phyloP scores from a whole-genome alignment of 495 filamentous ascomycete species.

The Penicillium ucsense region DNA sequence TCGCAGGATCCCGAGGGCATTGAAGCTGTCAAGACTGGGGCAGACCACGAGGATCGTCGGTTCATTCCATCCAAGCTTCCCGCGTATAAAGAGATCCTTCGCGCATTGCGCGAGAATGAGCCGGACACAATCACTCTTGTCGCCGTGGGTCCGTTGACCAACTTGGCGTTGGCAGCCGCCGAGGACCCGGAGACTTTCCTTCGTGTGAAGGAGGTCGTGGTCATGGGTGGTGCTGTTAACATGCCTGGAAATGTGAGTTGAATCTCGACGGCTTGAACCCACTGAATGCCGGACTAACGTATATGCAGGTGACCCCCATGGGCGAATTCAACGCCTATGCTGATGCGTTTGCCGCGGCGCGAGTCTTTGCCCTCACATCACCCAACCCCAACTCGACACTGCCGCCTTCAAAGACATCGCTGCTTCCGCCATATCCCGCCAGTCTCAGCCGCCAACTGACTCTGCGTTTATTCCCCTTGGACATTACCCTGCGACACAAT shows the following conservation, averaged over 20 bases:
- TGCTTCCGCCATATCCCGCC: slow-evolving; percentile 56
- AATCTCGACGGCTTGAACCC: neutral
- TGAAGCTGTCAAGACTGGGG: slow-evolving; percentile 23
- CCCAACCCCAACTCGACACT: slow-evolving; percentile 59
- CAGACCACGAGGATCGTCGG: slow-evolving; percentile 26
- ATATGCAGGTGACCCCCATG: slow-evolving; percentile 49
- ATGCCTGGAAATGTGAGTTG: slow-evolving; percentile 61
- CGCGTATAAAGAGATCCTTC: slow-evolving; percentile 78
- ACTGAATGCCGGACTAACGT: neutral
- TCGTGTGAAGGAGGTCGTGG: slow-evolving; percentile 76
- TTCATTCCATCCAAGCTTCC: slow-evolving; percentile 65
- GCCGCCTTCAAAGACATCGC: slow-evolving; percentile 42
- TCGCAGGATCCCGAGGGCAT: slow-evolving; percentile 29
- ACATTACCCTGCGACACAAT: slow-evolving; percentile 72
- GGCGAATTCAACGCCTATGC: slow-evolving; percentile 82
- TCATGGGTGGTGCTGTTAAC: slow-evolving; percentile 92
- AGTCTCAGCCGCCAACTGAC: slow-evolving; percentile 57
- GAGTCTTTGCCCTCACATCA: slow-evolving; percentile 84
- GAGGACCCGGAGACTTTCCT: slow-evolving; percentile 81
- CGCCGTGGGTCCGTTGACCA: slow-evolving; percentile 83
- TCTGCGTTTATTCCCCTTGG: slow-evolving; percentile 74
- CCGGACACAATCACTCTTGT: slow-evolving; percentile 80
- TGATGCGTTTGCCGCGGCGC: slow-evolving; percentile 73
- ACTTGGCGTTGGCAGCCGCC: slow-evolving; percentile 77
- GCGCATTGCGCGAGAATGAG: slow-evolving; percentile 65